Conservation (phyloP, 306 rosid species). For the Cicer yamashitae region DNA sequence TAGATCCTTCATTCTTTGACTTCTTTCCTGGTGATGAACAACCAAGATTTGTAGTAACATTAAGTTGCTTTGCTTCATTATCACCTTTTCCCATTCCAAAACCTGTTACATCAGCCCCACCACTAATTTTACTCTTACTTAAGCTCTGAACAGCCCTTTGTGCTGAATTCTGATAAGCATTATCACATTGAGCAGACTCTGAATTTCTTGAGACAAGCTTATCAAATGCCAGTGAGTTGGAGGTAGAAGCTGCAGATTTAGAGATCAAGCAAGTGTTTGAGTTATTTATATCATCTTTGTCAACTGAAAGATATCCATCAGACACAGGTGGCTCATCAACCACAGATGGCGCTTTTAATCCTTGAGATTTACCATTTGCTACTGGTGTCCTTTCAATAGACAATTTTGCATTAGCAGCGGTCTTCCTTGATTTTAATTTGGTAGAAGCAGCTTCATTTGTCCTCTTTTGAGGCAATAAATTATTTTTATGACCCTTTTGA, state of each 20-base stretch:
- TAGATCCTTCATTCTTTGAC: slow-evolving; percentile 42
- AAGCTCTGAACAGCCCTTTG: slow-evolving; percentile 41
- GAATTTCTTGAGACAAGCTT: slow-evolving; percentile 42
- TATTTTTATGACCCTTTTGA: slow-evolving; percentile 47
- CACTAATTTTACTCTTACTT: slow-evolving; percentile 42
- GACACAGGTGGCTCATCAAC: slow-evolving; percentile 48
- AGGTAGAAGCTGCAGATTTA: slow-evolving; percentile 38
- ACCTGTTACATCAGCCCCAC: slow-evolving; percentile 46
- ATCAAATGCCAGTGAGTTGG: slow-evolving; percentile 45
- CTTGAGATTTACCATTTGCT: slow-evolving; percentile 44
- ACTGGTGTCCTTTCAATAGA: slow-evolving; percentile 45
- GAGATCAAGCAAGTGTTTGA: slow-evolving; percentile 33
- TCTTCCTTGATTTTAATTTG: slow-evolving; percentile 54
- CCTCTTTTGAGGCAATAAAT: slow-evolving; percentile 59
- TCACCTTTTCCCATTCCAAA: slow-evolving; percentile 47
- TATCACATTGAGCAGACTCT: slow-evolving; percentile 44
- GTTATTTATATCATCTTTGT: slow-evolving; percentile 45
- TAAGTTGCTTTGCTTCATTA: slow-evolving; percentile 44
- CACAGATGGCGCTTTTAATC: slow-evolving; percentile 40
- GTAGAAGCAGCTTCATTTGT: slow-evolving; percentile 49
- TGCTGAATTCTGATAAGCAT: slow-evolving; percentile 45
- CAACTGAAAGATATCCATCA: slow-evolving; percentile 39
- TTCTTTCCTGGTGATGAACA: slow-evolving; percentile 50
- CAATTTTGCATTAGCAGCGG: slow-evolving; percentile 43
- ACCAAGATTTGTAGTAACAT: slow-evolving; percentile 41